These are phyloP conservation scores for Fusarium sp. DNA, from an alignment of 2,329 filamentous ascomycete genomes.

Conservation along the genomic window DNA sequence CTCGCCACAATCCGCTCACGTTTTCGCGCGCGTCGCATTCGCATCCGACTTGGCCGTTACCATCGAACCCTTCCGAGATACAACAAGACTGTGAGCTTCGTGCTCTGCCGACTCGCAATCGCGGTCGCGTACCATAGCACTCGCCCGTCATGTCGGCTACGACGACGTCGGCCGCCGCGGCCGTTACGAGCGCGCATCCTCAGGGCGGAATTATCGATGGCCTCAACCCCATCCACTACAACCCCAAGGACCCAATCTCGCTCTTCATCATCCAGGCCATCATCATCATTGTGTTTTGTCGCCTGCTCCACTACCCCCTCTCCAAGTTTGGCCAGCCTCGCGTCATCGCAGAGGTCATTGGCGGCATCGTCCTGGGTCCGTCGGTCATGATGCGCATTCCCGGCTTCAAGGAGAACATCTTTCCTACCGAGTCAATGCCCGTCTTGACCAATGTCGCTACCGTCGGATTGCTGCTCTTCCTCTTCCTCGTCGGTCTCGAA, in stretches of 20 bases:
- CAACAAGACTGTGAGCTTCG: background rate
- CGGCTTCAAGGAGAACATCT: slow-evolving; percentile 80
- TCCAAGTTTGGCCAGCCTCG: slow-evolving; percentile 82
- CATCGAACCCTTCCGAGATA: background rate
- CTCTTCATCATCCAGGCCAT: slow-evolving; percentile 48
- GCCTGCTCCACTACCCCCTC: slow-evolving; percentile 77
- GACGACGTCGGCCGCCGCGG: slow-evolving; percentile 43
- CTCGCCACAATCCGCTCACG: background rate
- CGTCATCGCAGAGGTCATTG: slow-evolving; percentile 87
- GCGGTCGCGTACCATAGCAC: background rate
- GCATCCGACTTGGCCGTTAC: background rate
- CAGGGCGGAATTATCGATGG: slow-evolving; percentile 77
- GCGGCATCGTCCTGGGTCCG: slow-evolving; percentile 86
- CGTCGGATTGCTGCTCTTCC: slow-evolving; percentile 83
- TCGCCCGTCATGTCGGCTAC: slow-evolving; percentile 36
- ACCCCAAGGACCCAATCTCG: slow-evolving; percentile 77
- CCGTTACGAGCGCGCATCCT: slow-evolving; percentile 51
- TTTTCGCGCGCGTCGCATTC: background rate
- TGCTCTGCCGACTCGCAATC: background rate
- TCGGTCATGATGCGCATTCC: slow-evolving; percentile 90
- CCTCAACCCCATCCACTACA: slow-evolving; percentile 75
- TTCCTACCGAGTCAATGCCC: slow-evolving; percentile 80
- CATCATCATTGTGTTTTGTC: slow-evolving; percentile 63
- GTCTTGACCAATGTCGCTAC: slow-evolving; percentile 84
- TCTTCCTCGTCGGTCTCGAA: slow-evolving; percentile 90